These are phyloP conservation scores for Globisporangium acanthophoron DNA, from an alignment of 352 stramenopile species.

Conservation along the genomic window DNA sequence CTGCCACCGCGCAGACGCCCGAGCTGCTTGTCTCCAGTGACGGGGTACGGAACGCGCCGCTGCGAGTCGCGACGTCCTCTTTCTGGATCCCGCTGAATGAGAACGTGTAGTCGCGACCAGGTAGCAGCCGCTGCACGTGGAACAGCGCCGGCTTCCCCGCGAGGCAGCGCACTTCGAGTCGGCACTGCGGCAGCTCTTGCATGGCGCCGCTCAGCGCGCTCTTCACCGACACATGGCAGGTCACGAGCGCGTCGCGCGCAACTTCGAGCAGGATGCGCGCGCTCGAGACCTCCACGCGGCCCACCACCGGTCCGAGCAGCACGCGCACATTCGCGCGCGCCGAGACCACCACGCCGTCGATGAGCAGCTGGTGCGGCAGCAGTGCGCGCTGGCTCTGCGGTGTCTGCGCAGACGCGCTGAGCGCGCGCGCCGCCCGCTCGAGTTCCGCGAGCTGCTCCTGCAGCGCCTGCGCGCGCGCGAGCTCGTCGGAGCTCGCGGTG, in stretches of 20 bases:
- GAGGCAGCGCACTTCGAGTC: slow-evolving; percentile 17
- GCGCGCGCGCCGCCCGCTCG: slow-evolving; percentile 25
- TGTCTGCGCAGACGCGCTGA: slow-evolving; percentile 15
- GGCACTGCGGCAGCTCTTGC: slow-evolving; percentile 31
- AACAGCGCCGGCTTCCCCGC: slow-evolving; percentile 35
- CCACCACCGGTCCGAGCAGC: slow-evolving; percentile 61
- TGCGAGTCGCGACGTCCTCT: slow-evolving; percentile 25
- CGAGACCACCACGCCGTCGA: slow-evolving; percentile 18
- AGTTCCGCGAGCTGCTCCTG: slow-evolving; percentile 48
- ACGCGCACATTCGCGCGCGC: slow-evolving; percentile 32
- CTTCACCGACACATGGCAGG: slow-evolving; percentile 42
- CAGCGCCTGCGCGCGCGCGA: slow-evolving; percentile 15
- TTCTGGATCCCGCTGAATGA: slow-evolving; percentile 50
- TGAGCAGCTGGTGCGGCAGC: slow-evolving; percentile 24
- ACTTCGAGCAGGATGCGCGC: slow-evolving; percentile 69
- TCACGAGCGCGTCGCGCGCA: slow-evolving; percentile 28
- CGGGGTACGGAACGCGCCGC: slow-evolving; percentile 44
- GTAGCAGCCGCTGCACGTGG: slow-evolving; percentile 32
- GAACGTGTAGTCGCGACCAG: slow-evolving; percentile 46
- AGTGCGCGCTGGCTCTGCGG: slow-evolving; percentile 13
- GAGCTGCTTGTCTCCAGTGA: slow-evolving; percentile 22
- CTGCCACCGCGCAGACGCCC: slow-evolving; percentile 28
- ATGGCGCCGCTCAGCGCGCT: slow-evolving; percentile 32
- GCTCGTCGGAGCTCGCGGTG: slow-evolving; percentile 26
- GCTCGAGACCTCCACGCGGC: slow-evolving; percentile 40